phyloP scores from a whole-genome alignment of 2,329 filamentous ascomycete species.

The Botrytis elliptica region DNA sequence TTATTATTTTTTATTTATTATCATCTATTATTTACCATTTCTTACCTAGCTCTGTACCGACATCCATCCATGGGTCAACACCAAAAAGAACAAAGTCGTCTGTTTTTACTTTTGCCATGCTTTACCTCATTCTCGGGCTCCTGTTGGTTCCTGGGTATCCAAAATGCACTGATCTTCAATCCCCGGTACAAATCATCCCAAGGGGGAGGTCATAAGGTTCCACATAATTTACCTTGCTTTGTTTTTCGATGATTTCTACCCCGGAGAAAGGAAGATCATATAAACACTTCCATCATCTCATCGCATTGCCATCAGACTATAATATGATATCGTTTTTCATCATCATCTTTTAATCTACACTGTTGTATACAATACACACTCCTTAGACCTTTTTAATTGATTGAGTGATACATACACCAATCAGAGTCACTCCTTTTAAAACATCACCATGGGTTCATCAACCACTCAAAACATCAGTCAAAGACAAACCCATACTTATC shows the following conservation, averaged over 20 bases:
- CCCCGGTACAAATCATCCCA: background rate
- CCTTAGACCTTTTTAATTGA: background rate
- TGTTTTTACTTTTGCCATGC: slow-evolving; percentile 15
- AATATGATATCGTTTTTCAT: slow-evolving; percentile 21
- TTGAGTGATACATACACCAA: slow-evolving; percentile 2
- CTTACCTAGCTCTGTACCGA: no score
- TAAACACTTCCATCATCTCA: slow-evolving; percentile 1
- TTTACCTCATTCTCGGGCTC: slow-evolving; percentile 19
- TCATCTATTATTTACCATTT: no score
- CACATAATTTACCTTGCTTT: slow-evolving; percentile 13
- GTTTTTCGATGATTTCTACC: slow-evolving; percentile 3
- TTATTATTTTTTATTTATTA: no score
- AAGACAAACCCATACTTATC: slow-evolving; percentile 22
- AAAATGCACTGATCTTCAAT: slow-evolving; percentile 9
- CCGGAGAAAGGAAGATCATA: slow-evolving; percentile 1
- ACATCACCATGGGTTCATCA: slow-evolving; percentile 18
- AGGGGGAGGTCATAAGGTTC: slow-evolving; percentile 14
- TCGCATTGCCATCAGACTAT: background rate
- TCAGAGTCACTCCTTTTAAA: background rate
- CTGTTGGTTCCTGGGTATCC: background rate
- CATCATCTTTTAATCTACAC: slow-evolving; percentile 3
- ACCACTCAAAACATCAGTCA: background rate
- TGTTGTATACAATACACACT: background rate
- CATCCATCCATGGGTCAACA: no score
- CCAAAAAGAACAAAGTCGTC: no score